Evolutionary conservation across 176 grass and related monocot species (phyloP).

Genomic region (Poa pratensis): DNA sequence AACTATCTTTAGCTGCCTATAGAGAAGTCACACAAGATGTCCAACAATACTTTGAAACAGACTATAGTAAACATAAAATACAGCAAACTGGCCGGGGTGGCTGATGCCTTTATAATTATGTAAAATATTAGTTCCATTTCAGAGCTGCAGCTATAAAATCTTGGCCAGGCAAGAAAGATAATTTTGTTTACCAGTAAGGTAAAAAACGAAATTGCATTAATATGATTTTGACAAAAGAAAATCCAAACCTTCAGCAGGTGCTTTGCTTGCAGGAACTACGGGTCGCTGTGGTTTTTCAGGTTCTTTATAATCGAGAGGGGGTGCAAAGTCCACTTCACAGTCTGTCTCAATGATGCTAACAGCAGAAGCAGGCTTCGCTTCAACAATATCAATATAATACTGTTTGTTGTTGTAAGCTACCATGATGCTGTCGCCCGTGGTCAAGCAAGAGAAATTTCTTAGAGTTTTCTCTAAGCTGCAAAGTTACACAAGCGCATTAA

Average conservation of each 20-base stretch:
- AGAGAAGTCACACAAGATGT: background rate
- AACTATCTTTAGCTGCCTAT: background rate
- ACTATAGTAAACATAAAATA: background rate
- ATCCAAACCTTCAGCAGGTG: slow-evolving; percentile 61
- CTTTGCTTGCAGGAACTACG: slow-evolving; percentile 46
- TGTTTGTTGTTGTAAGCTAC: slow-evolving; percentile 92
- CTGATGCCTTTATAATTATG: slow-evolving; percentile 5
- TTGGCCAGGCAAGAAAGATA: background rate
- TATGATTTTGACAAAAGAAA: slow-evolving; percentile 25
- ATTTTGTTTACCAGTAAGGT: slow-evolving; percentile 7
- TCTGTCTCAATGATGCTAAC: slow-evolving; percentile 93
- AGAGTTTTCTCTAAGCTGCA: slow-evolving; percentile 80
- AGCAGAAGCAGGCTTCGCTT: slow-evolving; percentile 85
- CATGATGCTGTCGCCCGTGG: slow-evolving; percentile 82
- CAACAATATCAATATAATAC: slow-evolving; percentile 92
- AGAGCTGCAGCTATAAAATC: slow-evolving; percentile 23
- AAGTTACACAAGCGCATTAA: slow-evolving; percentile 26
- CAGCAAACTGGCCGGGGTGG: background rate
- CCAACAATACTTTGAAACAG: background rate
- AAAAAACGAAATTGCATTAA: slow-evolving; percentile 4
- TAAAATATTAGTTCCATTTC: slow-evolving; percentile 35
- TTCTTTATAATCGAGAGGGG: slow-evolving; percentile 87
- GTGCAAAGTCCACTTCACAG: slow-evolving; percentile 95
- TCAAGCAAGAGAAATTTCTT: slow-evolving; percentile 92
- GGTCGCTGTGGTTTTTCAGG: slow-evolving; percentile 53